Base-by-base conservation (phyloP, 306 rosid species). In the Castanea sativa region DNA sequence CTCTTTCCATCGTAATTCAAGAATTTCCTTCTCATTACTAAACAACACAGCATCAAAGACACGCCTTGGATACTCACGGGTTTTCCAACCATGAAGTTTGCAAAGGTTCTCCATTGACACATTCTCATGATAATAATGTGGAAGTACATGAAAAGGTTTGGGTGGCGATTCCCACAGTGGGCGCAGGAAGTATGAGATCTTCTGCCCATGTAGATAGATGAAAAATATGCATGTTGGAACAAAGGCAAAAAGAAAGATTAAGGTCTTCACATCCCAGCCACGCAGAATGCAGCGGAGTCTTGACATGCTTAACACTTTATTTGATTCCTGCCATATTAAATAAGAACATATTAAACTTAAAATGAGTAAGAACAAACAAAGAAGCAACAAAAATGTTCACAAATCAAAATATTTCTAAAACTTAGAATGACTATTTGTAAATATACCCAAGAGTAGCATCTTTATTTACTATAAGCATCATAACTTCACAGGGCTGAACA, bases 141-240 rank as follows among this genome's bases (percentile, higher is more conserved):
- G 97, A 53, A 89, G 90, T 61, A 90, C 89, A 77, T 90, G 74
- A 83, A 95, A 95, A 73, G 93, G 85, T 82, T 93, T 91, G 20
- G 99, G 99, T 6, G 99, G 97, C 4, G 90, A 86, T 74, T 95
- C 99, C 99, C 99, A 95, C 13, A 95, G 79, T 1, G 99, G 99
- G 83, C 99, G 91, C 78, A 95, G 83, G 86, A 95, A 95, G 96
- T 95, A 95, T 9, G 99, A 91, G 76, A 95, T 91, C 92, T 95
- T 95, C 89, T 95, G 99, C 45, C 99, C 99, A 51, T 95, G 99
- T 19, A 92, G 73, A 71, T 90, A 95, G 57, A 90, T 82, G 84
- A 92, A 88, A 55, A 95, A 83, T 56, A 91, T 30, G 85, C 90
- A 93, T 75, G 87, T 88, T 0, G 99, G 99, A 63, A 89, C 75